A percentile compares a stretch with the other conserved stretches of the same genome.
Conservation (phyloP, 371 early-diverging fungal species). For the Mucor plumbeus region DNA sequence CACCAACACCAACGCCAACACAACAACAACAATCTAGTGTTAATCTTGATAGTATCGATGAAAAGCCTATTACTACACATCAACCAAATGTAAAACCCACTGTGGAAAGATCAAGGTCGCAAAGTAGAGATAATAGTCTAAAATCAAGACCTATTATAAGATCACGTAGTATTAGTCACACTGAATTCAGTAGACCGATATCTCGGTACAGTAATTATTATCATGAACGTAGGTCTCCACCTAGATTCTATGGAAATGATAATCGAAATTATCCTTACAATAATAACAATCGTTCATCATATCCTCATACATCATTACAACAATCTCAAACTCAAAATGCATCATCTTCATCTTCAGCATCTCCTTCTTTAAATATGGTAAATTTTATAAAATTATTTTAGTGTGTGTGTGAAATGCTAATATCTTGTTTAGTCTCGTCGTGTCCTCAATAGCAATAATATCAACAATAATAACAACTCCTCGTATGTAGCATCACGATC, state of each 20-base stretch:
- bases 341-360: constrained; percentile 3
- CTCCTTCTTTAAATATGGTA: constrained; percentile 18
- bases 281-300: background rate
- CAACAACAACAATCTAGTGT: background rate
- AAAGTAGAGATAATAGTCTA: constrained; percentile 15
- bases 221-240: constrained; percentile 16
- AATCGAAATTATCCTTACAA: constrained; percentile 9
- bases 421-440: constrained; percentile 31
- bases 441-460: constrained; percentile 13
- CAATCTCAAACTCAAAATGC: background rate
- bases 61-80: constrained; percentile 1
- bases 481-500: constrained; percentile 30
- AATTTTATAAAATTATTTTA: background rate
- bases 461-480: constrained; percentile 14
- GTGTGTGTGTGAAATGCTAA: background rate
- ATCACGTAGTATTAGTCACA: constrained; percentile 34
- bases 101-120: constrained; percentile 22
- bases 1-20: background rate
- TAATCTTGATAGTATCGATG: constrained; percentile 1
- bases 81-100: background rate
- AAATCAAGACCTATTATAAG: constrained; percentile 24
- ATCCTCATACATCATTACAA: background rate
- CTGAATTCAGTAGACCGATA: constrained; percentile 25
- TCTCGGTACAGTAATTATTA: constrained; percentile 27
- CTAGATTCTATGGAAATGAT: constrained; percentile 18